Base-by-base conservation (phyloP, 2,329 filamentous ascomycete species). In the Sporothrix inflata region DNA sequence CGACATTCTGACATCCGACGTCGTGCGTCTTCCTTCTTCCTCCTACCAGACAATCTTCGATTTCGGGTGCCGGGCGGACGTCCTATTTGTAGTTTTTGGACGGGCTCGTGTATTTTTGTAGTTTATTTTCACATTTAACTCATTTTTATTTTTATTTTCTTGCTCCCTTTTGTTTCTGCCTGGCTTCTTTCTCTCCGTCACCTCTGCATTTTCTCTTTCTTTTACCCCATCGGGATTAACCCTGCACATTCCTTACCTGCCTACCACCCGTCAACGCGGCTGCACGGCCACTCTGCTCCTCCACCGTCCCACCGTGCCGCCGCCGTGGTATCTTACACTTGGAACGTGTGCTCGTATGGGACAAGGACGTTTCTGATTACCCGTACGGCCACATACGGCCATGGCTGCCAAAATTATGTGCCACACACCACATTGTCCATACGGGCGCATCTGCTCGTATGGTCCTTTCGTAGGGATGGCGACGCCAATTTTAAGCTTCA, bases 361-460 rank as follows among this genome's bases (percentile, higher is more conserved):
- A 42, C 5, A 19, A 61, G 30, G n/a, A n/a, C n/a, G n/a, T n/a
- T n/a, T n/a, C n/a, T n/a, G n/a, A n/a, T n/a, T n/a, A n/a, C n/a
- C n/a, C n/a, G n/a, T n/a, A n/a, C n/a, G n/a, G n/a, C 40, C 40
- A 9, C 14, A 49, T 49, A 49, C 47, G 47, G 47, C 16, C 47
- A 49, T n/a, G 47, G 5, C 19, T 3, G n/a, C 16, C 8, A 21
- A 38, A 61, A 40, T 38, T 61, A 61, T 40, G 57, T 63, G 30
- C 57, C 57, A 24, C 57, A 9, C 38, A 24, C 19, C 38, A 27
- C n/a, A 16, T 45, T 65, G 38, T 65, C 38, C 60, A 27, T 65
- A 27, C 60, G 21, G 24, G 67, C 30, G 47, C 51, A 69, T 69
- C 67, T 45, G 49, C 67, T 69, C 67, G 67, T 69, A 57, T 60